Conservation (phyloP, 1,139 yeast species). For the Suhomyces panamericanus region DNA sequence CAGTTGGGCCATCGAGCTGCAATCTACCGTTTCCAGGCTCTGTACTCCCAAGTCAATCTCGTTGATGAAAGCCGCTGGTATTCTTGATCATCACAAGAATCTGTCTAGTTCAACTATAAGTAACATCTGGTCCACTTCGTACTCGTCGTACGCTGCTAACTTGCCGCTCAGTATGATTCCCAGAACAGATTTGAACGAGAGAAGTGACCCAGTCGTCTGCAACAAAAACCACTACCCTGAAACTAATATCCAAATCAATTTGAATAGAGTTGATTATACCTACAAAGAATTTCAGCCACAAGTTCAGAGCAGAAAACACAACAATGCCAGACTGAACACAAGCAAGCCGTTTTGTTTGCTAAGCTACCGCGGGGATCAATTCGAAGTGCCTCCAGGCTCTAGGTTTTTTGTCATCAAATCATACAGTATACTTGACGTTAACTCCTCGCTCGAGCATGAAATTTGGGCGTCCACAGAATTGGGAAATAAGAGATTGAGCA, state of each 20-base stretch:
- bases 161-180: too few species aligned
- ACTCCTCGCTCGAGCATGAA: slow-evolving; percentile 47
- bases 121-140: slow-evolving; percentile 1
- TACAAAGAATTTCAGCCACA: not conserved
- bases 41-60: slow-evolving; percentile 25
- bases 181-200: too few species aligned
- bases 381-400: slow-evolving; percentile 24
- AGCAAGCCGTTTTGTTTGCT: not conserved
- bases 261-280: too few species aligned
- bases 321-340: not conserved
- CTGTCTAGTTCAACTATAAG: not conserved
- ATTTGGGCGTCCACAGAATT: slow-evolving; percentile 62
- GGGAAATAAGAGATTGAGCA: slow-evolving; percentile 54
- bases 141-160: not conserved
- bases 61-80: slow-evolving; percentile 22
- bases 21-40: slow-evolving; percentile 7
- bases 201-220: too few species aligned
- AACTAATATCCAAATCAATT: too few species aligned
- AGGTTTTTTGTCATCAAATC: slow-evolving; percentile 60
- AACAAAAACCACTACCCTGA: too few species aligned
- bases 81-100: not conserved
- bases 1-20: not conserved
- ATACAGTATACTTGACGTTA: slow-evolving; percentile 47
- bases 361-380: slow-evolving; percentile 23
- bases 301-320: not conserved